These are phyloP conservation scores for Platanthera guangdongensis DNA, from an alignment of 106 monocot genomes.

Conservation along the genomic window DNA sequence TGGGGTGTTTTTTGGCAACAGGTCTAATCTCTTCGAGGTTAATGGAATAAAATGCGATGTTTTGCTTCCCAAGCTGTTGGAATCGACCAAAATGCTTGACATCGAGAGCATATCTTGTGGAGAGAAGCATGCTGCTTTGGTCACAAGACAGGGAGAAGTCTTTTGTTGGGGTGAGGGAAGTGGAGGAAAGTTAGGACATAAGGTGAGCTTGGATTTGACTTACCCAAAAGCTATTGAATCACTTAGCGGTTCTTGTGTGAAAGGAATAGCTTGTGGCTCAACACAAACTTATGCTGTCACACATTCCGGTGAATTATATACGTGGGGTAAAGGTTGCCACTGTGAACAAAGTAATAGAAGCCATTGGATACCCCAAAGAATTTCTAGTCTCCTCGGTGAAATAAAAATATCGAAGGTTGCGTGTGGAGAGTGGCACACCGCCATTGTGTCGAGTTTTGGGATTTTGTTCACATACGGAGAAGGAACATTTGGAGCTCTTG, in stretches of 20 bases:
- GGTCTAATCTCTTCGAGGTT: constrained; percentile 1
- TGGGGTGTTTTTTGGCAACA: constrained; percentile 25
- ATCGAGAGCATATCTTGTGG: constrained; percentile 51
- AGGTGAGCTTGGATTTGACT: constrained; percentile 27
- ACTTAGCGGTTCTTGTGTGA: constrained; percentile 16
- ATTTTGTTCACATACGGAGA: constrained; percentile 58
- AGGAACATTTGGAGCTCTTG: constrained; percentile 61
- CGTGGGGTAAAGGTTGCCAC: constrained; percentile 34
- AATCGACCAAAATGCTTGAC: constrained; percentile 41
- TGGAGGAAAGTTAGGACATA: constrained; percentile 46
- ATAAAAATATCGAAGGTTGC: constrained; percentile 34
- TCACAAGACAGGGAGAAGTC: constrained; percentile 50
- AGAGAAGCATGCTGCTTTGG: constrained; percentile 48
- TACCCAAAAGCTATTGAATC: constrained; percentile 45
- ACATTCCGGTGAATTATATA: constrained; percentile 46
- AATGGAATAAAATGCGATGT: constrained; percentile 10
- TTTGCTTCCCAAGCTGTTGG: constrained; percentile 50
- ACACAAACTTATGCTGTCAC: constrained; percentile 46
- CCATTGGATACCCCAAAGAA: constrained; percentile 49
- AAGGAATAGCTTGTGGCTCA: constrained; percentile 33
- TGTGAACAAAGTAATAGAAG: constrained; percentile 14
- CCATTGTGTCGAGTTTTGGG: constrained; percentile 36
- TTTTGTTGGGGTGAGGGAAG: constrained; percentile 55
- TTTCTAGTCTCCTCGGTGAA: constrained; percentile 23
- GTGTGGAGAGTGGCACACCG: constrained; percentile 60